Conservation (phyloP, 2,329 filamentous ascomycete genomes). For the Coniosporium tulheliwenetii region DNA sequence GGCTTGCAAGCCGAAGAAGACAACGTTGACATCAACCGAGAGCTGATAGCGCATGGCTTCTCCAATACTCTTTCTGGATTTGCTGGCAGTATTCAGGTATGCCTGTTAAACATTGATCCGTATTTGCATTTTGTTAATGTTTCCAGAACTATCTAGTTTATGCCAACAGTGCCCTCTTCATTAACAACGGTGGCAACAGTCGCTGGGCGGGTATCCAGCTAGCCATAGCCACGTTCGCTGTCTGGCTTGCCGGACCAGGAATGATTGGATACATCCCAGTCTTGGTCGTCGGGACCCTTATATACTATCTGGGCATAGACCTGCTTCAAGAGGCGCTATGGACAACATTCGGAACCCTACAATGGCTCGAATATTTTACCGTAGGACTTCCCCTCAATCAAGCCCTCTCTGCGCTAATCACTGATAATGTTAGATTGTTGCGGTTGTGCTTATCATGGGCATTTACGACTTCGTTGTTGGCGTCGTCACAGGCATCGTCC, state of each 20-base stretch:
- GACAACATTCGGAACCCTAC: constrained; percentile 76
- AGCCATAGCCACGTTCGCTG: constrained; percentile 60
- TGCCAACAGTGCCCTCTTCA: constrained; percentile 94
- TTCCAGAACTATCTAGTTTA: constrained; percentile 91
- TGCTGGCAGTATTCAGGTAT: constrained; percentile 63
- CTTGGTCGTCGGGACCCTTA: constrained; percentile 90
- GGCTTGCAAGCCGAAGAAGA: constrained; percentile 86
- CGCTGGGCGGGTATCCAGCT: constrained; percentile 76
- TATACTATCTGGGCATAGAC: constrained; percentile 90
- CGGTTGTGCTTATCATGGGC: constrained; percentile 91
- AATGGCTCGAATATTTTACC: constrained; percentile 76
- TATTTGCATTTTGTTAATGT: constrained; percentile 8
- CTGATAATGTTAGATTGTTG: constrained; percentile 42
- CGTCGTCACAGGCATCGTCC: constrained; percentile 77
- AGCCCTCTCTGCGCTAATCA: not conserved
- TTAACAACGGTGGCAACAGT: constrained; percentile 77
- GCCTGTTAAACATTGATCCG: constrained; percentile 1
- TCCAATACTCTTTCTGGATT: constrained; percentile 85
- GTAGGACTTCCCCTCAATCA: constrained; percentile 26
- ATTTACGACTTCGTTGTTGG: constrained; percentile 92
- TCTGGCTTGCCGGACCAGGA: constrained; percentile 73
- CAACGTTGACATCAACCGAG: constrained; percentile 77
- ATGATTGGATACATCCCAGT: constrained; percentile 91
- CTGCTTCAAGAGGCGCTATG: constrained; percentile 78
- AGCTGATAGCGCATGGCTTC: constrained; percentile 81